phyloP scores from a whole-genome alignment of 192 early-diverging fungal species.

The Dissophora globulifera region DNA sequence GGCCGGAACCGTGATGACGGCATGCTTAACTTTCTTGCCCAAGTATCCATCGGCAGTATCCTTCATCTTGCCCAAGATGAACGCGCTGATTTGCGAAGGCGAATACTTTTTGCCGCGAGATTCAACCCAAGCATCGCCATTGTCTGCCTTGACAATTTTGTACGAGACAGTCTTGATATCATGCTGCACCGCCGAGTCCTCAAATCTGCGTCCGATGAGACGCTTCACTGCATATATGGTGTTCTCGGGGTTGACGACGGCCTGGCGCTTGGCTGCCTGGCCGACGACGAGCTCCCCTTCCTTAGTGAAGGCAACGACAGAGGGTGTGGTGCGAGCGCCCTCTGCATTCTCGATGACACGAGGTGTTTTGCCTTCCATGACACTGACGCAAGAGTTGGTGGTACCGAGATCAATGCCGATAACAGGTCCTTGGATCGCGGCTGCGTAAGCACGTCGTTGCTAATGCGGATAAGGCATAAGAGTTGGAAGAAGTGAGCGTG shows the following conservation, averaged over 20 bases:
- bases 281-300: slow-evolving; percentile 97
- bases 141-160: slow-evolving; percentile 94
- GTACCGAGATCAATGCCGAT: slow-evolving; percentile 99
- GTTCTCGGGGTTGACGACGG: slow-evolving; percentile 98
- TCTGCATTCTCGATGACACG: slow-evolving; percentile 98
- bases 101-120: slow-evolving; percentile 95
- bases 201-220: slow-evolving; percentile 94
- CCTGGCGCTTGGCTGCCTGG: slow-evolving; percentile 96
- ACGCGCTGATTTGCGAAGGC: slow-evolving; percentile 95
- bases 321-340: slow-evolving; percentile 96
- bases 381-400: slow-evolving; percentile 99
- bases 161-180: slow-evolving; percentile 93
- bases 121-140: slow-evolving; percentile 99
- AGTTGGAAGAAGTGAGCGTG: too few species aligned
- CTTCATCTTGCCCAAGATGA: slow-evolving; percentile 99
- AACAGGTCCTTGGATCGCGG: slow-evolving; percentile 78
- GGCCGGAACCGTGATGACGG: slow-evolving; percentile 97
- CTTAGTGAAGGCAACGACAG: slow-evolving; percentile 95
- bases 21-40: slow-evolving; percentile 86
- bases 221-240: slow-evolving; percentile 98
- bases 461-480: too few species aligned
- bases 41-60: slow-evolving; percentile 90
- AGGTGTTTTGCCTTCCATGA: slow-evolving; percentile 98
- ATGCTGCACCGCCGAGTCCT: slow-evolving; percentile 87
- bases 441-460: slow-evolving; percentile 44